Evolutionary conservation across 2,329 filamentous ascomycete species (phyloP).

Genomic region (Curvularia eragrostidis): DNA sequence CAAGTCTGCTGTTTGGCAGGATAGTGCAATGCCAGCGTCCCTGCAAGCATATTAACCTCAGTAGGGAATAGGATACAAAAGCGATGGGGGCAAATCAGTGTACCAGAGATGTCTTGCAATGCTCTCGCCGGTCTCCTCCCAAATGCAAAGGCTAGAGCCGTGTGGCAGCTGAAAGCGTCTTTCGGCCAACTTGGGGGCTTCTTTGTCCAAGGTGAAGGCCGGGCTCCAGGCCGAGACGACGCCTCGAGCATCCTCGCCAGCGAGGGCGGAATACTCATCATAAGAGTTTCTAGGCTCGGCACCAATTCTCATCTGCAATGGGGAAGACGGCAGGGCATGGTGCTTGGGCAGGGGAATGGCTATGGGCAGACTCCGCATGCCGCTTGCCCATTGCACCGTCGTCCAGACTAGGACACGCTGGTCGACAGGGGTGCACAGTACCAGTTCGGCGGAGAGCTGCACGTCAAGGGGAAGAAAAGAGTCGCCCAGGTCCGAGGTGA

Average conservation of each 20-base stretch:
- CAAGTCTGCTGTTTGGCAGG: slow-evolving; percentile 59
- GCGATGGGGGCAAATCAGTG: slow-evolving; percentile 7
- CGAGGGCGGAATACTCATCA: slow-evolving; percentile 40
- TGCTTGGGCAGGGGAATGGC: slow-evolving; percentile 51
- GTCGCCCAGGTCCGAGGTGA: slow-evolving; percentile 74
- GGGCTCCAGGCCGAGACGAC: slow-evolving; percentile 66
- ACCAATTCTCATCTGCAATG: slow-evolving; percentile 52
- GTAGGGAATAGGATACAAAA: slow-evolving; percentile 5
- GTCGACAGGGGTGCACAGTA: slow-evolving; percentile 24
- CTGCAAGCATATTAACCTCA: slow-evolving; percentile 33
- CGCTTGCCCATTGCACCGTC: slow-evolving; percentile 53
- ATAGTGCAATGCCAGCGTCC: slow-evolving; percentile 67
- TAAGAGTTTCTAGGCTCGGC: slow-evolving; percentile 32
- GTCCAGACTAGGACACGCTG: slow-evolving; percentile 53
- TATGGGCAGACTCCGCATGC: slow-evolving; percentile 55
- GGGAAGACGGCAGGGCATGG: slow-evolving; percentile 43
- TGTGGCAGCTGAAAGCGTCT: slow-evolving; percentile 58
- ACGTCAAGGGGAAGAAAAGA: slow-evolving; percentile 62
- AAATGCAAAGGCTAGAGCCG: slow-evolving; percentile 58
- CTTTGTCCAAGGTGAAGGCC: slow-evolving; percentile 50
- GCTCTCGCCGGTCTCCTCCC: slow-evolving; percentile 75
- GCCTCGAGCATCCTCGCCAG: slow-evolving; percentile 47
- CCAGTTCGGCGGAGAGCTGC: slow-evolving; percentile 52
- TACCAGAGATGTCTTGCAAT: slow-evolving; percentile 76
- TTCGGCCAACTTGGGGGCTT: slow-evolving; percentile 62